phyloP scores from a whole-genome alignment of 139 green algal genomes.

The Limnomonas spitsbergensis region DNA sequence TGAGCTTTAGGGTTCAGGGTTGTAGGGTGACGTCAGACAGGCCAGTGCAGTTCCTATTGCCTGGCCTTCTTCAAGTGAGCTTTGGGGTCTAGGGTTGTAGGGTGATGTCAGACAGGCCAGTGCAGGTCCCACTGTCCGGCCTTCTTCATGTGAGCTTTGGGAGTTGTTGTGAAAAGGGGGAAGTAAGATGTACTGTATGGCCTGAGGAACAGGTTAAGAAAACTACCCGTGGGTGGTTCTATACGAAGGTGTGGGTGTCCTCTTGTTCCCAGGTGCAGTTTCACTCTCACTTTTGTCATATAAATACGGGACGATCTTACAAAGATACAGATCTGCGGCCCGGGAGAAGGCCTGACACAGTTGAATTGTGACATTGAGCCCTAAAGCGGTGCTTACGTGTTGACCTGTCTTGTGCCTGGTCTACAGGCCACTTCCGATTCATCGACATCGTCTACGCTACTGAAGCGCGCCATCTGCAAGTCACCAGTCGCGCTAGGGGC shows the following conservation, averaged over 20 bases:
- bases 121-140: slow-evolving; percentile 12
- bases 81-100: too few relatives aligned
- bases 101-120: not conserved
- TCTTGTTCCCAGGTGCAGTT: not conserved
- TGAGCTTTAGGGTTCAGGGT: too few relatives aligned
- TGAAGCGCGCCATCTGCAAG: slow-evolving; percentile 10
- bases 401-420: not conserved
- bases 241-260: not conserved
- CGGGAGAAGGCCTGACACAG: too few relatives aligned
- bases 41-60: slow-evolving; percentile 13
- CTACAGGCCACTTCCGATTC: slow-evolving; percentile 2
- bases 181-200: too few relatives aligned
- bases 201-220: too few relatives aligned
- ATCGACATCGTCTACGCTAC: not conserved
- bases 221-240: not conserved
- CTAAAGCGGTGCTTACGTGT: too few relatives aligned
- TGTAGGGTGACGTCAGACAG: not conserved
- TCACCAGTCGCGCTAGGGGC: slow-evolving; percentile 1
- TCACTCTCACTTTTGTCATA: not conserved
- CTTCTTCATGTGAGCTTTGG: slow-evolving; percentile 1
- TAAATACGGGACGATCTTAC: too few relatives aligned
- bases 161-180: too few relatives aligned
- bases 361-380: too few relatives aligned
- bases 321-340: too few relatives aligned
- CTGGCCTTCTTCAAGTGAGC: slow-evolving; percentile 7